Evolutionary conservation across 139 green algal species (phyloP).

Genomic region (Chlamydomonas eustigma): DNA sequence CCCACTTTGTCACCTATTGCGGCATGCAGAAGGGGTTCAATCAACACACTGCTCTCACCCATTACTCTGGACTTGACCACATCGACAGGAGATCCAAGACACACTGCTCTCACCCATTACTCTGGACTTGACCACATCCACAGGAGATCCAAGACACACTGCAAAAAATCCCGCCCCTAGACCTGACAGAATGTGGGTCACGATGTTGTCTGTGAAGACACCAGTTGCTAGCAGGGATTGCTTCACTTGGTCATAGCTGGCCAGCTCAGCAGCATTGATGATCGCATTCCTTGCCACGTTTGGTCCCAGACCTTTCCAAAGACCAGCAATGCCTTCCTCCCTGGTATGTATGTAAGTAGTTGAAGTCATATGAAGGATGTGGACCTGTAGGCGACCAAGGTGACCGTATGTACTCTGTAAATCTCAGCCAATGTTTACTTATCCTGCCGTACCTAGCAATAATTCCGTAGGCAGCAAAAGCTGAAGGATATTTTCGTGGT

Average conservation of each 20-base stretch:
- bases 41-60: too few relatives aligned
- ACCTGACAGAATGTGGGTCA: conserved; percentile 69
- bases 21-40: too few relatives aligned
- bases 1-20: conserved; percentile 62
- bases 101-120: conserved; percentile 91
- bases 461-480: conserved; percentile 85
- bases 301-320: conserved; percentile 94
- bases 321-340: conserved; percentile 79
- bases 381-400: too few relatives aligned
- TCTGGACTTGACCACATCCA: conserved; percentile 96
- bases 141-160: conserved; percentile 89
- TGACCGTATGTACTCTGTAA: too few relatives aligned
- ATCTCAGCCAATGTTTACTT: neutral
- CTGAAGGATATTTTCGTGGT: conserved; percentile 78
- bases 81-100: conserved; percentile 94
- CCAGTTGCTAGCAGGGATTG: conserved; percentile 52
- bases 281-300: conserved; percentile 96
- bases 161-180: conserved; percentile 37
- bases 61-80: conserved; percentile 97
- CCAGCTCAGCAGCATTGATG: conserved; percentile 97
- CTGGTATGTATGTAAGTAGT: conserved; percentile 38
- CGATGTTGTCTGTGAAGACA: conserved; percentile 66
- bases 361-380: too few relatives aligned
- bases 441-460: conserved; percentile 83
- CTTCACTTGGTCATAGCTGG: conserved; percentile 94